Conservation (phyloP, 345 rosid genomes). For the Hibiscus mutabilis region DNA sequence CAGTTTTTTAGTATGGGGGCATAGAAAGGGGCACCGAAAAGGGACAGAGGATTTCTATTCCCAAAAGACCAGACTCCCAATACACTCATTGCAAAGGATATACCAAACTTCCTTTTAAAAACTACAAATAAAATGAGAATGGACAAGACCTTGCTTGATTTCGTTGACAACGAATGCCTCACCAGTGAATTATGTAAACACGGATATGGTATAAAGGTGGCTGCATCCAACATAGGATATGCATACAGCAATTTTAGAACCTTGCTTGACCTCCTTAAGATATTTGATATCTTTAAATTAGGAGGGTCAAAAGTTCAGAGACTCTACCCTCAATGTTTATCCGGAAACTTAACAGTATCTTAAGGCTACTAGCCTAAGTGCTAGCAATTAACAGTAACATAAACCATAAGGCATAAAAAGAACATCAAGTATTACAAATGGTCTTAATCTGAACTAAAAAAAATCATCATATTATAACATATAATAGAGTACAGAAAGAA, state of each 20-base stretch:
- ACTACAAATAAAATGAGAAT: background rate
- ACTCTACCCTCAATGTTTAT: background rate
- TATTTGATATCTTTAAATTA: no score
- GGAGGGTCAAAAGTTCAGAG: background rate
- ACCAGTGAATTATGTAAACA: background rate
- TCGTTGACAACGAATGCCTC: background rate
- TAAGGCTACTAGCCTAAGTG: background rate
- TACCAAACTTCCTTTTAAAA: background rate
- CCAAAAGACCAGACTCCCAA: background rate
- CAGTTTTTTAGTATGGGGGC: no score
- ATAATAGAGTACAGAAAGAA: slow-evolving; percentile 8
- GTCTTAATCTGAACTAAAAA: background rate
- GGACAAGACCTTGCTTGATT: background rate
- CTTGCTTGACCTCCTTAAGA: slow-evolving; percentile 1
- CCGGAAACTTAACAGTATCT: background rate
- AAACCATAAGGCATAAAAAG: background rate
- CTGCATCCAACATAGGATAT: background rate
- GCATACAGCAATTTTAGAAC: background rate
- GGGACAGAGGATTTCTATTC: no score
- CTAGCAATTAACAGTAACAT: background rate
- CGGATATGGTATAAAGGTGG: background rate
- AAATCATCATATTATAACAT: background rate
- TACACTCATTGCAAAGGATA: background rate
- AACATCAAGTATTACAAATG: background rate
- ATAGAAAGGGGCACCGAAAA: no score